A percentile compares a stretch with the other conserved stretches of the same genome.
Conservation (phyloP, 306 rosid genomes). For the Lathyrus tuberosus region DNA sequence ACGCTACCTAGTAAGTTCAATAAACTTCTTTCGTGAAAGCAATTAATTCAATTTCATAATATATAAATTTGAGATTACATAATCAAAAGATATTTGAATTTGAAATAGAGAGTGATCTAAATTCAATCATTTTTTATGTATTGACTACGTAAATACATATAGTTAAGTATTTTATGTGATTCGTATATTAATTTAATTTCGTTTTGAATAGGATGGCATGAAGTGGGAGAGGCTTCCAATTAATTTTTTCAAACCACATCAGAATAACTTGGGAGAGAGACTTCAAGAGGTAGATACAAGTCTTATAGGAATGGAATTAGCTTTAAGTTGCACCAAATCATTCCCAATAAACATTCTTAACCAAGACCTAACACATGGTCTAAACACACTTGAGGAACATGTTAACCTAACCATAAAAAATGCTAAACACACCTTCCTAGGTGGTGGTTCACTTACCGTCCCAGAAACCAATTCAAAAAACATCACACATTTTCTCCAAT, state of each 20-base stretch:
- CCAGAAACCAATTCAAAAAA: slow-evolving; percentile 51
- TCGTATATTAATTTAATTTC: neutral
- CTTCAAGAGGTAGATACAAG: slow-evolving; percentile 48
- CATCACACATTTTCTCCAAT: slow-evolving; percentile 45
- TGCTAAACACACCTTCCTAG: slow-evolving; percentile 27
- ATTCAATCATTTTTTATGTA: neutral
- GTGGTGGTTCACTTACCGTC: slow-evolving; percentile 45
- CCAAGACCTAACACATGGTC: slow-evolving; percentile 46
- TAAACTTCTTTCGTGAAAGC: neutral
- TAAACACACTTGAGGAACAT: slow-evolving; percentile 49
- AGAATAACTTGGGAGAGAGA: slow-evolving; percentile 36
- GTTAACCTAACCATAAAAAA: slow-evolving; percentile 38
- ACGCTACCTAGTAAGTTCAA: slow-evolving; percentile 48
- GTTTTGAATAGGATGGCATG: slow-evolving; percentile 55
- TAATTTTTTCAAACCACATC: slow-evolving; percentile 23
- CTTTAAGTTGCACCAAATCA: slow-evolving; percentile 45
- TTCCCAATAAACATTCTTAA: slow-evolving; percentile 46
- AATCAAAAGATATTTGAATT: neutral
- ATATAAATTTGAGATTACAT: too few species aligned
- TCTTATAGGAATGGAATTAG: slow-evolving; percentile 67
- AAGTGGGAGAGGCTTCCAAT: slow-evolving; percentile 62
- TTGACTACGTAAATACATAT: neutral
- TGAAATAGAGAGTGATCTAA: neutral
- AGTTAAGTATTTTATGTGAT: neutral
- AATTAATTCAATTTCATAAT: neutral